Evolutionary conservation across 148 eudicot genomes (phyloP), one percentile per base, ranked within the genome.

Genomic region (Cornus suecica): DNA sequence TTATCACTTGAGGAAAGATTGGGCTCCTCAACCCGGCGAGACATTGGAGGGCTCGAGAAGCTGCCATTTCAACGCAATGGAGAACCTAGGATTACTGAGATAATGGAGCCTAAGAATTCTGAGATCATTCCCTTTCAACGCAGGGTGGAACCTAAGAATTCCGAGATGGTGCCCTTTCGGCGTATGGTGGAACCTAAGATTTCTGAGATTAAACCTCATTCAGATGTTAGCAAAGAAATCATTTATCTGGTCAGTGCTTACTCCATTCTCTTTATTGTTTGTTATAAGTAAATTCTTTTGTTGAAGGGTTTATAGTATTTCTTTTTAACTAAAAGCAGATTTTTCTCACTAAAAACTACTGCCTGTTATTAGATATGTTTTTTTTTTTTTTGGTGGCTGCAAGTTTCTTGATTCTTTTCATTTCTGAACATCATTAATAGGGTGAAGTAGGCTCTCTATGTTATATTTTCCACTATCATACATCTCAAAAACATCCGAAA

Each of bases 241-340:
- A 74, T 88, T 7, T 48, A 81, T 63, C 75, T 86, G 96, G 90
- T 91, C 56, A 84, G 90, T 88, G 52, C 25, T 58, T 28, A 34
- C 10, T 8, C 10, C 28, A 18, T 28, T 69, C n/a, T 25, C n/a
- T n/a, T n/a, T n/a, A n/a, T n/a, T n/a, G n/a, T n/a, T n/a, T n/a
- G n/a, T n/a, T n/a, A n/a, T n/a, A n/a, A n/a, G n/a, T n/a, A n/a
- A n/a, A n/a, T n/a, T n/a, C n/a, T 32, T 22, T 71, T 32, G 3
- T 2, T 32, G 34, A 5, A 32, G 5, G 2, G 2, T 32, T 60
- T 60, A n/a, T n/a, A n/a, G n/a, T n/a, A 4, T 25, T 62, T 25
- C 62, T 15, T 61, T 25, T 37, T 15, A 6, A 22, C 20, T 65
- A 22, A 71, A 60, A 56, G 34, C 58, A 56, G 74, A 66, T 5